Evolutionary conservation across 768 basidiomycete genomes (phyloP).

Genomic region (Daedalea quercina): DNA sequence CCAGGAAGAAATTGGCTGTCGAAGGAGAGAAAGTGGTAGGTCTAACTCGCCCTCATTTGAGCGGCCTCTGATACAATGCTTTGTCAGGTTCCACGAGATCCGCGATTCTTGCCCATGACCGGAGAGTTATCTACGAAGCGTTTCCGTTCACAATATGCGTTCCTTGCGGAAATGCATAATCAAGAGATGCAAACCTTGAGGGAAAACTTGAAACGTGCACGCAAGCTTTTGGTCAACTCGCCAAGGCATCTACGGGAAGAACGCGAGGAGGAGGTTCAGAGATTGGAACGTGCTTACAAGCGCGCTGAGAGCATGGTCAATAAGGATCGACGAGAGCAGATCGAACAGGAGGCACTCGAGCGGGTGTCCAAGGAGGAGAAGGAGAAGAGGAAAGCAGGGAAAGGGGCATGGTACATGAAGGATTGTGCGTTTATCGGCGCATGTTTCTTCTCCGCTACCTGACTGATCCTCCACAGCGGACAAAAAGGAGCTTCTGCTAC

Average conservation of each 20-base stretch:
- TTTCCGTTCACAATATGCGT: slow-evolving; percentile 67
- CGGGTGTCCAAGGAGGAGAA: slow-evolving; percentile 43
- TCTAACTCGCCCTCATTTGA: not conserved
- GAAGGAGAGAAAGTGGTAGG: slow-evolving; percentile 62
- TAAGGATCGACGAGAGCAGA: slow-evolving; percentile 55
- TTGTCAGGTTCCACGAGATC: slow-evolving; percentile 71
- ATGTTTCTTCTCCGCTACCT: not conserved
- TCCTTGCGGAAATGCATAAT: slow-evolving; percentile 60
- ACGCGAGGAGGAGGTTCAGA: slow-evolving; percentile 59
- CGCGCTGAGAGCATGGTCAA: slow-evolving; percentile 72
- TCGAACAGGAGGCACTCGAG: slow-evolving; percentile 63
- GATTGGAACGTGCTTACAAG: slow-evolving; percentile 70
- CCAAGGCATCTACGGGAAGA: slow-evolving; percentile 54
- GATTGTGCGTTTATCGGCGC: slow-evolving; percentile 43
- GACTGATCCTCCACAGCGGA: slow-evolving; percentile 47
- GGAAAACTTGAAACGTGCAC: slow-evolving; percentile 61
- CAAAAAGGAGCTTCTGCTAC: slow-evolving; percentile 64
- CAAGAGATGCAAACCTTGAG: slow-evolving; percentile 60
- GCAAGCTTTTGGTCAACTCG: slow-evolving; percentile 53
- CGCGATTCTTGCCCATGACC: slow-evolving; percentile 71
- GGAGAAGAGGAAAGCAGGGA: slow-evolving; percentile 67
- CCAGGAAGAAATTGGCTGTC: slow-evolving; percentile 61
- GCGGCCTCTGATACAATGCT: not conserved
- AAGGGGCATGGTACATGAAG: slow-evolving; percentile 84
- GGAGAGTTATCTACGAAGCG: slow-evolving; percentile 61